A percentile compares a stretch with the other conserved stretches of the same genome.
phyloP scores from a whole-genome alignment of 2,329 filamentous ascomycete genomes.

The Diplodia intermedia region DNA sequence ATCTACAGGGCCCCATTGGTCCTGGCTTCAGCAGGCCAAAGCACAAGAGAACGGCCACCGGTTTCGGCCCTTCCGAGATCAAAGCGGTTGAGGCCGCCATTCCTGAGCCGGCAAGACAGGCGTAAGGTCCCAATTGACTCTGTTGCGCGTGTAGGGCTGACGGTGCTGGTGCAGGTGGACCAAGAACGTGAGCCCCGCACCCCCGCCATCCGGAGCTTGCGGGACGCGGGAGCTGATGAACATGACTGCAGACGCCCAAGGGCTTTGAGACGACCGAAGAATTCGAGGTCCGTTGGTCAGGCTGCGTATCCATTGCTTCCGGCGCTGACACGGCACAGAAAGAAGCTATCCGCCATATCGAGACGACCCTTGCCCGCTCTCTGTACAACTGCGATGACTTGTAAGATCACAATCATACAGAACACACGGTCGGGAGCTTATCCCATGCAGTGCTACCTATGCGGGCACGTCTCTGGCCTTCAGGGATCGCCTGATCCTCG shows the following conservation, averaged over 20 bases:
- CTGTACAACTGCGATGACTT: constrained; percentile 97
- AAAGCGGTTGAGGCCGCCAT: constrained; percentile 91
- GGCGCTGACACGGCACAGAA: constrained; percentile 54
- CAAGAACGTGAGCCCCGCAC: constrained; percentile 59
- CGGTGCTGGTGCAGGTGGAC: constrained; percentile 58
- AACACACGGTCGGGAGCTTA: constrained; percentile 28
- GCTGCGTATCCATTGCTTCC: neutral
- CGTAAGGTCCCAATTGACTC: constrained; percentile 62
- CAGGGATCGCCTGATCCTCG: constrained; percentile 87
- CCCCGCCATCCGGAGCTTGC: neutral
- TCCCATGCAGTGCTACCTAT: constrained; percentile 73
- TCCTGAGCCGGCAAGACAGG: constrained; percentile 84
- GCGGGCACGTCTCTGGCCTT: constrained; percentile 90
- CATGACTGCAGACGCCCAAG: constrained; percentile 60
- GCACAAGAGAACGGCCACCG: constrained; percentile 96
- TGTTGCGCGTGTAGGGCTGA: constrained; percentile 25
- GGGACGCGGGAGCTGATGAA: constrained; percentile 21
- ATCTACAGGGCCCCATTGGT: constrained; percentile 85
- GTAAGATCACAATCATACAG: constrained; percentile 43
- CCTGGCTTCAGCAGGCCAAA: constrained; percentile 90
- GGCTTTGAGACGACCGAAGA: constrained; percentile 81
- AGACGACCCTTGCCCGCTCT: constrained; percentile 93
- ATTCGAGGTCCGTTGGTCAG: constrained; percentile 64
- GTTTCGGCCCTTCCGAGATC: constrained; percentile 89
- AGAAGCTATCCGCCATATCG: constrained; percentile 91